These are phyloP conservation scores for Ascochyta rabiei DNA, from an alignment of 2,329 filamentous ascomycete genomes.

Conservation along the genomic window DNA sequence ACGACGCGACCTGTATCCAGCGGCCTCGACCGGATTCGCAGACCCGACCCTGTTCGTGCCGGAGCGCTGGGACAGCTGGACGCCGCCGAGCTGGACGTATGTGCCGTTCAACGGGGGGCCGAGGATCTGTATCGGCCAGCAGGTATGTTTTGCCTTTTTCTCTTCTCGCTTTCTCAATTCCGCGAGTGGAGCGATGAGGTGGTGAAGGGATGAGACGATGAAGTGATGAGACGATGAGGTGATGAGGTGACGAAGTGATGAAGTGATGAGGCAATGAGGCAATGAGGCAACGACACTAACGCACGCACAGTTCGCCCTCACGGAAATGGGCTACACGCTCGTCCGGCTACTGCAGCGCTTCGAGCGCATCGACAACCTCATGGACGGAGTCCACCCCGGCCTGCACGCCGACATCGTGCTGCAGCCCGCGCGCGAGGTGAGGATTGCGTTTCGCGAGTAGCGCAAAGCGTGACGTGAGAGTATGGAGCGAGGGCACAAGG, in stretches of 20 bases:
- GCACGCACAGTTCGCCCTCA: slow-evolving; percentile 56
- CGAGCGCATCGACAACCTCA: slow-evolving; percentile 50
- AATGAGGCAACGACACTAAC: too few species aligned
- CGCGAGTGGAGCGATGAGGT: too few species aligned
- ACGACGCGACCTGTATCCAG: slow-evolving; percentile 56
- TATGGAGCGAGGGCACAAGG: too few species aligned
- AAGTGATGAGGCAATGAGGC: too few species aligned
- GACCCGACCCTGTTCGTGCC: slow-evolving; percentile 53
- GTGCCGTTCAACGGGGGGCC: slow-evolving; percentile 58
- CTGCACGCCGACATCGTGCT: slow-evolving; percentile 57
- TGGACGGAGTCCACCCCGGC: slow-evolving; percentile 44
- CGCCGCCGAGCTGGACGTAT: slow-evolving; percentile 56
- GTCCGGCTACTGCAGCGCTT: slow-evolving; percentile 55
- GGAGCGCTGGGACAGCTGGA: slow-evolving; percentile 58
- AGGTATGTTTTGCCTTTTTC: slow-evolving; percentile 18
- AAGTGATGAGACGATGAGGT: too few species aligned
- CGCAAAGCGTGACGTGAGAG: background rate
- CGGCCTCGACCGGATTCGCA: slow-evolving; percentile 47
- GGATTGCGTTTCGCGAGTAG: slow-evolving; percentile 43
- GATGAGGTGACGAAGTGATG: too few species aligned
- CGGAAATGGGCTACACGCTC: slow-evolving; percentile 57
- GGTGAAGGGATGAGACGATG: too few species aligned
- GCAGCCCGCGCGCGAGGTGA: slow-evolving; percentile 51
- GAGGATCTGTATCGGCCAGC: slow-evolving; percentile 58
- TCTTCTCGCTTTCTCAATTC: background rate